These are phyloP conservation scores for Rhypophila decipiens DNA, from an alignment of 495 filamentous ascomycete species.

Conservation along the genomic window DNA sequence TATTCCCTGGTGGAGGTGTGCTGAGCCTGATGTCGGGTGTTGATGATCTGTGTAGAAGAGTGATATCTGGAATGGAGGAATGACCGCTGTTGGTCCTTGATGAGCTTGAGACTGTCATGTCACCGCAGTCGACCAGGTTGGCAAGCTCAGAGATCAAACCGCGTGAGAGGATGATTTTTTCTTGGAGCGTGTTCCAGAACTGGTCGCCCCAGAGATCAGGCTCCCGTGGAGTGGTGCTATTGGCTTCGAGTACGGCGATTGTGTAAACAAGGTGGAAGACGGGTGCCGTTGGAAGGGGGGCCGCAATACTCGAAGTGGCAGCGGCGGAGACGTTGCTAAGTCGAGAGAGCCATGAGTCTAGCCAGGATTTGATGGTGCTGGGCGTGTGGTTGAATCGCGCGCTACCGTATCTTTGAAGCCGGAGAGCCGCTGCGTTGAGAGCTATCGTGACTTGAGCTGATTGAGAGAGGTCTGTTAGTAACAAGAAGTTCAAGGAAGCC, in stretches of 20 bases:
- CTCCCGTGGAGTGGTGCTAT: too few relatives aligned
- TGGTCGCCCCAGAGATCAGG: neutral
- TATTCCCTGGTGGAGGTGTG: too few relatives aligned
- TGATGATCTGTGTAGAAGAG: too few relatives aligned
- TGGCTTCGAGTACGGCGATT: neutral
- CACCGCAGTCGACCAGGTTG: too few relatives aligned
- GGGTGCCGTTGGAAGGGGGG: neutral
- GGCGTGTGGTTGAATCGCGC: neutral
- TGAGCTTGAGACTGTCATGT: too few relatives aligned
- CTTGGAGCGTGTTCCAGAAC: neutral
- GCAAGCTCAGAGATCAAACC: too few relatives aligned
- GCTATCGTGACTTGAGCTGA: neutral
- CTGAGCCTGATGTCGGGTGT: too few relatives aligned
- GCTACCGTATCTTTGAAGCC: neutral
- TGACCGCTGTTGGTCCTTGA: too few relatives aligned
- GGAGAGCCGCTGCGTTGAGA: neutral
- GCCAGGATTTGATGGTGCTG: neutral
- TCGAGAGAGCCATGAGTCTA: neutral
- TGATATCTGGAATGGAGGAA: too few relatives aligned
- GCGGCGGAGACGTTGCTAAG: neutral
- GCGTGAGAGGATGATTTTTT: neutral
- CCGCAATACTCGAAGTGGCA: too few relatives aligned
- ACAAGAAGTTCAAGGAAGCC: neutral
- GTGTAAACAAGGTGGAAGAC: neutral
- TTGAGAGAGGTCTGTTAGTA: neutral